Evolutionary conservation across 495 filamentous ascomycete species (phyloP), one percentile per base, ranked within the genome.

Genomic region (Cairneyella variabilis): DNA sequence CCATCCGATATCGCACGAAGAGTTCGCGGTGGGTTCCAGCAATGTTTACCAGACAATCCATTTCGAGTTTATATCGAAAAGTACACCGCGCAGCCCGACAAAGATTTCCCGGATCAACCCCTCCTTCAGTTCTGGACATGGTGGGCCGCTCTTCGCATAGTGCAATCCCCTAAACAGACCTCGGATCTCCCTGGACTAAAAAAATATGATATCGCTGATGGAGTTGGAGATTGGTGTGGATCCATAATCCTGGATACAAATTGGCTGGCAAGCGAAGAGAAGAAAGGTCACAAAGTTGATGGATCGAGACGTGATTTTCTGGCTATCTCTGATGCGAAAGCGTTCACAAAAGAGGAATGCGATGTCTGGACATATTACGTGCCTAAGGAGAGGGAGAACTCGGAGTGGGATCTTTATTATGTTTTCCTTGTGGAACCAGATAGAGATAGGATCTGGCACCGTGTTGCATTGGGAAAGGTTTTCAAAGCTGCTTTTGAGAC

Each of bases 261-360:
- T 3, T 62, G 62, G 62, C 32, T 60, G 26, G 46, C 54, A 25
- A 32, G 38, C 22, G 30, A 37, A 23, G 12, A 38, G 16, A 20
- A 41, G 23, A 4, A 9, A 21, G 41, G 41, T 7, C 0, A 45
- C 9, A 26, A 26, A 0, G 7, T 41, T 12, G 30, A 37, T 18
- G 30, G 30, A 1, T 20, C 44, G 2, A 54, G 16, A 21, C 22
- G 49, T 16, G 56, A 63, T 20, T 68, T 71, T 38, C 51, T 69
- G 27, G 68, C 68, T 10, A 55, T 69, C 18, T 64, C 63, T 16
- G 66, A 71, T n/a, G 66, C 68, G n/a, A 67, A 62, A 30, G 44
- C n/a, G 0, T 67, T 70, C 49, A 56, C 50, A 10, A 16, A 37
- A 3, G 60, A 62, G 20, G 67, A 70, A 54, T 56, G 51, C 25